Evolutionary conservation across 2,329 filamentous ascomycete genomes (phyloP), one percentile per base, ranked within the genome.

Genomic region (Aspergillus hortae): DNA sequence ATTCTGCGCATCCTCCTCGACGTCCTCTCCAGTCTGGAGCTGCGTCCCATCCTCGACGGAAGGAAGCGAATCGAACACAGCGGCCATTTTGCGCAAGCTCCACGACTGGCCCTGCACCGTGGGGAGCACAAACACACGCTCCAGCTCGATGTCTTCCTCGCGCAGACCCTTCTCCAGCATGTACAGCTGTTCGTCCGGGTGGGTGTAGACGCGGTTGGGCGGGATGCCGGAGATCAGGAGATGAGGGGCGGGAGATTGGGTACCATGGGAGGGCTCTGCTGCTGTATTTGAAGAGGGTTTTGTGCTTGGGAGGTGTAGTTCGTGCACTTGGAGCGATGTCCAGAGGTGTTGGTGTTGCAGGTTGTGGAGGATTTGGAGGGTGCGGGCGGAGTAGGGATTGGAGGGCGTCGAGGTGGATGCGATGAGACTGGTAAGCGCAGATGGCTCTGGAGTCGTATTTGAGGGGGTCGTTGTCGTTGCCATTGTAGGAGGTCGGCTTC

Each of bases 101-200:
- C 82, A 86, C 52, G 77, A 75, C 68, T 86, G 81, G n/a, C 76
- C 75, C 55, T 85, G 67, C 19, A 81, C 74, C 15, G 78, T 79
- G 1, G 83, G 83, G 25, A 86, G 70, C 14, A 86, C 78, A 74
- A 83, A 86, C 60, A 85, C 78, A 43, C 76, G 71, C 65, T 83
- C 78, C 10, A 74, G 63, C 2, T 70, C 68, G 17, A 80, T 57
- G 36, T 78, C 80, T 57, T 74, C 69, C 47, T 74, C 73, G 45
- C 65, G 67, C 41, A 79, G 73, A 15, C 72, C 74, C 47, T 73
- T 67, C 61, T 82, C 78, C 23, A 86, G 71, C 59, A 85, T 72
- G 59, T 79, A 80, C 21, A 83, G 77, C 63, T 86, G 83, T 70
- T 86, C 81, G 63, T 86, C 83, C 10, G 84, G 83, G 60, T 87